Conservation (phyloP, 176 grass and related monocot genomes). For the Avena sativa region DNA sequence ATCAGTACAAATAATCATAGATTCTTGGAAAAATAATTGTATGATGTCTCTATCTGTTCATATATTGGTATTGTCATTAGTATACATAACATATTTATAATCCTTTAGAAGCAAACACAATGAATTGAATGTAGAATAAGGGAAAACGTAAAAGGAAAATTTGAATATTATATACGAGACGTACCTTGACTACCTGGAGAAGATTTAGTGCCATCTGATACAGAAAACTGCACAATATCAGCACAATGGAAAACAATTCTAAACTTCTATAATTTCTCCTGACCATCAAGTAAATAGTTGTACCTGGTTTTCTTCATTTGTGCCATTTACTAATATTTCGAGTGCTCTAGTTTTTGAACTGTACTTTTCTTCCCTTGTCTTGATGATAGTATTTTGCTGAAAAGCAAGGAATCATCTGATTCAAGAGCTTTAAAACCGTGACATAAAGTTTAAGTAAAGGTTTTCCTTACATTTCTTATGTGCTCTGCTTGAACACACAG, state of each 20-base stretch:
- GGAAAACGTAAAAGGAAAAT: not conserved
- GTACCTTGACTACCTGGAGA: constrained; percentile 71
- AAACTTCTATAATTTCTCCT: not conserved
- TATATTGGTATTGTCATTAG: not conserved
- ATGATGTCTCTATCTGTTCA: not conserved
- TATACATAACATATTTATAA: not conserved
- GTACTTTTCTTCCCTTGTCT: constrained; percentile 82
- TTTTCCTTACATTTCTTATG: constrained; percentile 85
- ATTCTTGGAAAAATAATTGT: not conserved
- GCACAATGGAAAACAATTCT: constrained; percentile 14
- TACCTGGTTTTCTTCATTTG: constrained; percentile 98
- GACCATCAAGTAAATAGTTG: constrained; percentile 15
- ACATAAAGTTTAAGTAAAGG: constrained; percentile 11
- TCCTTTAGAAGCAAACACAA: constrained; percentile 33
- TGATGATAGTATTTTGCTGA: constrained; percentile 90
- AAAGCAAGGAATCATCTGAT: constrained; percentile 36
- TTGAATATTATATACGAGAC: constrained; percentile 16
- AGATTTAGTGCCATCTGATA: constrained; percentile 67
- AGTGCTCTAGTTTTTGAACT: constrained; percentile 77
- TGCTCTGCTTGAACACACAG: constrained; percentile 96
- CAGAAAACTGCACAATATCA: constrained; percentile 43
- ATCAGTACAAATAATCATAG: not conserved
- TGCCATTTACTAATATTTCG: constrained; percentile 81
- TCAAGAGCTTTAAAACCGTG: constrained; percentile 34
- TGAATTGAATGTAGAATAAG: constrained; percentile 19